phyloP scores from a whole-genome alignment of 192 early-diverging fungal species.

The Pecoramyces ruminantium region DNA sequence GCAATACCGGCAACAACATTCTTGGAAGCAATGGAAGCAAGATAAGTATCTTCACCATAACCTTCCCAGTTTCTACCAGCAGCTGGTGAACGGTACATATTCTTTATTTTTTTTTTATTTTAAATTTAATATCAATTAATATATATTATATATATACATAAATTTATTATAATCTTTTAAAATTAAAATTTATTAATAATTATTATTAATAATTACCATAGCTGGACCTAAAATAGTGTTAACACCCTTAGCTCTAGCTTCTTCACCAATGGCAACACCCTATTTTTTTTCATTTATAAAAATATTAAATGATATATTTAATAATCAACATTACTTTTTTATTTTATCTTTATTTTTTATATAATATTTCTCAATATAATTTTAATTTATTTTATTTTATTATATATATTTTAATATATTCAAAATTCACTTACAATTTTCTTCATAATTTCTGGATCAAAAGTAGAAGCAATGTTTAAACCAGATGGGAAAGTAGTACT shows the following conservation, averaged over 20 bases:
- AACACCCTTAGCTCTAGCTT: constrained; percentile 32
- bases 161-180: too few relatives aligned
- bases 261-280: constrained; percentile 26
- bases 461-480: constrained; percentile 42
- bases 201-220: constrained; percentile 6
- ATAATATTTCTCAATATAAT: too few relatives aligned
- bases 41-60: constrained; percentile 27
- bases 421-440: not conserved
- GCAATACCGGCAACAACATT: constrained; percentile 19
- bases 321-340: too few relatives aligned
- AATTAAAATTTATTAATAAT: too few relatives aligned
- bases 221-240: constrained; percentile 33
- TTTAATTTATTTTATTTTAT: too few relatives aligned
- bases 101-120: not conserved
- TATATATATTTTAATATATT: too few relatives aligned
- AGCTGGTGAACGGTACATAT: not conserved
- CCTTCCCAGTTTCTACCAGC: constrained; percentile 1
- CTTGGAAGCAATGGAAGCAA: constrained; percentile 11
- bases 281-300: not conserved
- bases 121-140: too few relatives aligned
- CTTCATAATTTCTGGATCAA: constrained; percentile 25
- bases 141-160: too few relatives aligned
- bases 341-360: too few relatives aligned
- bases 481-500: not conserved
- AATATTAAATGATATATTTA: too few relatives aligned